Base-by-base conservation (phyloP, 306 rosid genomes). In the Chamaecrista fasciculata region DNA sequence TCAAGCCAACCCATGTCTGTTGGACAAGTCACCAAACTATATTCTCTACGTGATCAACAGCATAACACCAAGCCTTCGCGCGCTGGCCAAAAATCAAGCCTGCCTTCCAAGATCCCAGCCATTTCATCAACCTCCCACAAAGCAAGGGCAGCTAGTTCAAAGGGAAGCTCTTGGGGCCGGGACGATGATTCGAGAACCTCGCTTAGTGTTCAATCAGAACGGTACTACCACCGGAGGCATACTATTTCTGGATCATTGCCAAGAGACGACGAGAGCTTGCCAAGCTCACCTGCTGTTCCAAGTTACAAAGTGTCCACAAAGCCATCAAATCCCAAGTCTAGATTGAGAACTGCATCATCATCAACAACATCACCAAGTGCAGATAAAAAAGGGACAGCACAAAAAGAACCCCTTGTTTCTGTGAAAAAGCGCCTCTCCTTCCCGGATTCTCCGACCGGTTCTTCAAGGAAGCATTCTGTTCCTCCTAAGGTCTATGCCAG, bases 371-470 rank as follows among this genome's bases (percentile, higher is more conserved):
- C n/a, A n/a, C n/a, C n/a, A n/a, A 36, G 67, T 25, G 9, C 31
- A n/a, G 86, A 72, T 72, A 81, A 59, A 53, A 72, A 25, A 31
- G 79, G 40, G 21, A 74, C 83, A 18, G 58, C 81, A n/a, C 92
- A 79, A 21, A 86, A 75, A 70, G 86, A 77, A 44, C 76, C 80
- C 2, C 74, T 49, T 18, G 18, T 58, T 51, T 82, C 85, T 57
- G 89, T 74, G 21, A 92, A 82, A 81, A 92, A 80, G 70, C 57
- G 90, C 47, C 82, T 92, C 48, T 84, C 95, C 34, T 87, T 84
- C 79, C 25, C 92, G 11, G 67, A 79, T 53, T 78, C 89, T 50
- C 84, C 86, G 0, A 66, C 77, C 20, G 62, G 65, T 64, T 65
- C 83, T 64, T 65, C 83, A 50, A 87, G 86, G 74, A 82, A 91